A percentile compares a stretch with the other conserved stretches of the same genome.
Evolutionary conservation across 768 basidiomycete genomes (phyloP).

Genomic region (Hericium erinaceus): DNA sequence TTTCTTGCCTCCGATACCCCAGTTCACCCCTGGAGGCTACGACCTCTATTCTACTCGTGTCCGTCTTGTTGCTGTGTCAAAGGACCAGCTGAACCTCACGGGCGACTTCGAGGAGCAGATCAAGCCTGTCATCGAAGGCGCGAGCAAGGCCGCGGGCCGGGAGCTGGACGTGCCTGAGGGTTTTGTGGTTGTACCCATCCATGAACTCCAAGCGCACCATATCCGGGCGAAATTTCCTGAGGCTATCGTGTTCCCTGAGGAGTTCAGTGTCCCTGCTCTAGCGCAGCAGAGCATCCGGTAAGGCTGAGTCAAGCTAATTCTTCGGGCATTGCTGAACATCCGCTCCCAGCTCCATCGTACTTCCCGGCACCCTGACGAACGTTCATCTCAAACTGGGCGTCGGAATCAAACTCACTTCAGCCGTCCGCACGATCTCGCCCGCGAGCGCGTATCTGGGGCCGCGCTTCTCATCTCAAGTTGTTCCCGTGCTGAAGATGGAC

Average conservation of each 20-base stretch:
- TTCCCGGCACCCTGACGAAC: constrained; percentile 36
- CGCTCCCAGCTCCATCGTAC: constrained; percentile 37
- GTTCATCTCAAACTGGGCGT: constrained; percentile 45
- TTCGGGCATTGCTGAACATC: background rate
- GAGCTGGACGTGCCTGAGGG: constrained; percentile 25
- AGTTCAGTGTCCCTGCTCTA: constrained; percentile 32
- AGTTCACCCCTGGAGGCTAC: constrained; percentile 36
- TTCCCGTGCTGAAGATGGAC: constrained; percentile 40
- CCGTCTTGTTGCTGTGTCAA: constrained; percentile 38
- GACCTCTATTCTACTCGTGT: constrained; percentile 41
- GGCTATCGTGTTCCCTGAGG: constrained; percentile 31
- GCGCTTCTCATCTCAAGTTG: constrained; percentile 43
- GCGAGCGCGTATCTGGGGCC: constrained; percentile 48
- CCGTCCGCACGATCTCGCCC: constrained; percentile 51
- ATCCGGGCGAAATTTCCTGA: constrained; percentile 42
- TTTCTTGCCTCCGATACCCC: constrained; percentile 40
- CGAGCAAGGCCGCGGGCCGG: constrained; percentile 28
- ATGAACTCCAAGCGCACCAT: constrained; percentile 44
- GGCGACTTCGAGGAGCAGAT: constrained; percentile 40
- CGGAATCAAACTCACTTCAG: constrained; percentile 49
- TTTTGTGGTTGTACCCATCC: constrained; percentile 39
- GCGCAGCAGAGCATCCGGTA: constrained; percentile 51
- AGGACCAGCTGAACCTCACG: constrained; percentile 34
- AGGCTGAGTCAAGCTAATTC: background rate
- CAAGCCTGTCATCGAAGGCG: constrained; percentile 31